phyloP scores from a whole-genome alignment of 2,329 filamentous ascomycete genomes.

The Talaromyces sp. region DNA sequence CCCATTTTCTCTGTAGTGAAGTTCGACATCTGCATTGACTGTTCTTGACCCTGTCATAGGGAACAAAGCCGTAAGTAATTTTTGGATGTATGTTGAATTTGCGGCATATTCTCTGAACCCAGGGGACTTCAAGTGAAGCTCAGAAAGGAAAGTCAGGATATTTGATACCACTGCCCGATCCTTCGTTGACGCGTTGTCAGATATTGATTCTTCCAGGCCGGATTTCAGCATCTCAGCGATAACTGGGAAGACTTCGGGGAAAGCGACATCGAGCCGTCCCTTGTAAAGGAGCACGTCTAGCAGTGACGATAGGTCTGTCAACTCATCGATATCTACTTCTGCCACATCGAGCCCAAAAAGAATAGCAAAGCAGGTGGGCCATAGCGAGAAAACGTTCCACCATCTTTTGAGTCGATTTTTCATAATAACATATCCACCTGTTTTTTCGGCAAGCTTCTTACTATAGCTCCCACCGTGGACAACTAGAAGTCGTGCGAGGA shows the following conservation, averaged over 20 bases:
- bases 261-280: conserved; percentile 63
- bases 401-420: conserved; percentile 76
- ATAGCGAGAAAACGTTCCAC: conserved; percentile 82
- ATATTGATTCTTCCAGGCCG: conserved; percentile 64
- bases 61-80: conserved; percentile 76
- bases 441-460: conserved; percentile 80
- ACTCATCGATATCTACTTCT: conserved; percentile 66
- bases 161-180: conserved; percentile 68
- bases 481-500: conserved; percentile 79
- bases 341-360: conserved; percentile 81
- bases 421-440: conserved; percentile 84
- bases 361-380: conserved; percentile 84
- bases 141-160: conserved; percentile 73
- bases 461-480: conserved; percentile 77
- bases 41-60: conserved; percentile 83
- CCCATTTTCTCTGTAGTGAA: conserved; percentile 76
- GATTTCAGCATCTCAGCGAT: conserved; percentile 84
- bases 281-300: conserved; percentile 64
- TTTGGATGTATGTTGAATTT: conserved; percentile 74
- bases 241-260: conserved; percentile 74
- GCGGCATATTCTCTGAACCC: conserved; percentile 80
- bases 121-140: conserved; percentile 71
- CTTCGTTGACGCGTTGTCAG: conserved; percentile 57
- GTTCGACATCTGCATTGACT: conserved; percentile 77
- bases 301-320: conserved; percentile 72